These are phyloP conservation scores for Silene vulgaris DNA, from an alignment of 179 eudicot species.

Conservation along the genomic window DNA sequence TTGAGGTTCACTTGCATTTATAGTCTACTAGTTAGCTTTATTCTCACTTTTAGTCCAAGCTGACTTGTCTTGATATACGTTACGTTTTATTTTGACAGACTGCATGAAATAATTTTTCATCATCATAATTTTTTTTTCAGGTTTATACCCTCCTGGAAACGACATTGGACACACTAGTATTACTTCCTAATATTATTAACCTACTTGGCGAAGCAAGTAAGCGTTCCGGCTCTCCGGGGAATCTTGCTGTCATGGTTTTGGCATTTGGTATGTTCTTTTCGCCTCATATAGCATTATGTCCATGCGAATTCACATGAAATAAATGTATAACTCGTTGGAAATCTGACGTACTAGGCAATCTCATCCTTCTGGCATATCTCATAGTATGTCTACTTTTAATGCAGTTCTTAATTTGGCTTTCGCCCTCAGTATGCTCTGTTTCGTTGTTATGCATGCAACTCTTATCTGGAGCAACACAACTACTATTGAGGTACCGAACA, in stretches of 20 bases:
- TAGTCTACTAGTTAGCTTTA: no score
- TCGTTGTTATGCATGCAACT: conserved; percentile 70
- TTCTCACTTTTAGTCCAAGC: no score
- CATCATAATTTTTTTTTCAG: conserved; percentile 30
- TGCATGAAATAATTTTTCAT: background rate
- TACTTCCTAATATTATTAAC: conserved; percentile 63
- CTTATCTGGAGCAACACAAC: conserved; percentile 86
- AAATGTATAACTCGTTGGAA: no score
- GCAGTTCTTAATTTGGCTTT: conserved; percentile 94
- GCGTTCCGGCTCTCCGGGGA: conserved; percentile 54
- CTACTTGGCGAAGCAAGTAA: conserved; percentile 54
- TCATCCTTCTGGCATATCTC: conserved; percentile 35
- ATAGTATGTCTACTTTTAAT: conserved; percentile 48
- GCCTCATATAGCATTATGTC: conserved; percentile 2
- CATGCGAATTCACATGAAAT: no score
- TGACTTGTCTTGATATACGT: no score
- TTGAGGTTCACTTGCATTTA: no score
- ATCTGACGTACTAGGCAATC: conserved; percentile 19
- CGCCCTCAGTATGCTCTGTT: conserved; percentile 81
- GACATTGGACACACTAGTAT: conserved; percentile 56
- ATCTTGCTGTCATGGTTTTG: conserved; percentile 66
- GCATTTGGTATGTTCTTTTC: conserved; percentile 56
- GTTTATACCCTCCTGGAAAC: conserved; percentile 77
- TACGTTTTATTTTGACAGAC: no score
- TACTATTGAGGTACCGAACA: conserved; percentile 64